Conservation (phyloP, 2,329 filamentous ascomycete genomes). For the Chrysoporthe austroafricana region DNA sequence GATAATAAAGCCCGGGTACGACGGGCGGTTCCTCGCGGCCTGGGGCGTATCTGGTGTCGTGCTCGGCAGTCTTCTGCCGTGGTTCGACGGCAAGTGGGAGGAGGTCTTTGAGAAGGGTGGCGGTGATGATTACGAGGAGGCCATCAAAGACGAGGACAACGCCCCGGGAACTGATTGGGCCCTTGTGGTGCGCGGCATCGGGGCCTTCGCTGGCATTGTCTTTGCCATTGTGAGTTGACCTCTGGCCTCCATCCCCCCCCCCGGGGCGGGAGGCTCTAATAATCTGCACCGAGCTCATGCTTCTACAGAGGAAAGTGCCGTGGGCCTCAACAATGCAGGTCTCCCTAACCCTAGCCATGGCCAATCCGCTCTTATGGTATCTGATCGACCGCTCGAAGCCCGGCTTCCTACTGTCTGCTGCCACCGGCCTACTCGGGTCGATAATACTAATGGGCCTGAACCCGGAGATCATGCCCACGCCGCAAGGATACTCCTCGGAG, state of each 20-base stretch:
- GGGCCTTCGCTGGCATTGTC: slow-evolving; percentile 64
- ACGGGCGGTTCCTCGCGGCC: slow-evolving; percentile 72
- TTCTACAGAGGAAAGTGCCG: slow-evolving; percentile 74
- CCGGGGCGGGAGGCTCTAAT: too few species aligned
- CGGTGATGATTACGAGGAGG: slow-evolving; percentile 37
- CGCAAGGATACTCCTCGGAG: slow-evolving; percentile 49
- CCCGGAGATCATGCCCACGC: slow-evolving; percentile 76
- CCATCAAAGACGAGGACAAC: slow-evolving; percentile 36
- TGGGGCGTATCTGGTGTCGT: slow-evolving; percentile 83
- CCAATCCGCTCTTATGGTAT: slow-evolving; percentile 95
- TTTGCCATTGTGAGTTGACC: slow-evolving; percentile 72
- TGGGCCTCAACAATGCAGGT: slow-evolving; percentile 97
- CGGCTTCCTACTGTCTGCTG: slow-evolving; percentile 78
- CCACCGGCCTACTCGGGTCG: slow-evolving; percentile 76
- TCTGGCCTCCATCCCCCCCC: neutral
- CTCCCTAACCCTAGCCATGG: slow-evolving; percentile 83
- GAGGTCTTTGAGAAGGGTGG: slow-evolving; percentile 45
- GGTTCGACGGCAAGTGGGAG: slow-evolving; percentile 79
- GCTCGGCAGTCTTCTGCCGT: slow-evolving; percentile 80
- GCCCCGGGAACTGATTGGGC: slow-evolving; percentile 72
- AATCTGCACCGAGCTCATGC: slow-evolving; percentile 4
- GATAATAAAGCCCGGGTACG: slow-evolving; percentile 47
- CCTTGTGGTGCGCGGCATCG: slow-evolving; percentile 59
- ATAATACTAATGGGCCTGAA: slow-evolving; percentile 74
- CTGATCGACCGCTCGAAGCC: slow-evolving; percentile 87